These are phyloP conservation scores for Trypanosoma caninum DNA, from an alignment of 208 protist species.

Conservation along the genomic window DNA sequence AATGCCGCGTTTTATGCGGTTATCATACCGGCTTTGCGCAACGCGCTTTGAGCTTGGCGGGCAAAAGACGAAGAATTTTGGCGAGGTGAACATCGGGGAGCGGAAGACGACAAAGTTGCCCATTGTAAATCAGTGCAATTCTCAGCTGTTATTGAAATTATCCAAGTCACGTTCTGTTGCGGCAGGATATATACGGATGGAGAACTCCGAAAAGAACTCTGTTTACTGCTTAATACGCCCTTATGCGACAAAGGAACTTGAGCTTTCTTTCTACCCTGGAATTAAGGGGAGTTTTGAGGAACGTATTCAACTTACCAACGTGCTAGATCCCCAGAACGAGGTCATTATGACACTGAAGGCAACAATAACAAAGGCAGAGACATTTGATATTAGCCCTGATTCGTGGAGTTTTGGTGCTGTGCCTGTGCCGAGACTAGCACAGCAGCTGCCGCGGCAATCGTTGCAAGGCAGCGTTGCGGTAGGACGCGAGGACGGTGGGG, in stretches of 20 bases:
- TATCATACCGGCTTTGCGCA: slow-evolving; percentile 76
- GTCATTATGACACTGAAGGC: slow-evolving; percentile 76
- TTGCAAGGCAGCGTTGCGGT: neutral
- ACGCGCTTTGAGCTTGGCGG: slow-evolving; percentile 68
- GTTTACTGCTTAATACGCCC: slow-evolving; percentile 70
- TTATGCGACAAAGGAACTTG: slow-evolving; percentile 76
- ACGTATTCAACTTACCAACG: slow-evolving; percentile 65
- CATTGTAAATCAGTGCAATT: slow-evolving; percentile 78
- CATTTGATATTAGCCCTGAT: slow-evolving; percentile 83
- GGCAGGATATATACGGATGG: slow-evolving; percentile 80
- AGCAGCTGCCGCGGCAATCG: slow-evolving; percentile 10
- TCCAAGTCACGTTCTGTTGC: slow-evolving; percentile 82
- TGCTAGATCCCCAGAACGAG: slow-evolving; percentile 65
- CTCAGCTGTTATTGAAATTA: slow-evolving; percentile 57
- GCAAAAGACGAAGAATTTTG: slow-evolving; percentile 87
- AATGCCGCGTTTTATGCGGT: slow-evolving; percentile 70
- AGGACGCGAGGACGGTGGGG: neutral
- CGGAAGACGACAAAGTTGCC: slow-evolving; percentile 78
- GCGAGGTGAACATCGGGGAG: slow-evolving; percentile 84
- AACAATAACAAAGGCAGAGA: slow-evolving; percentile 79
- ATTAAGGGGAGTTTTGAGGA: slow-evolving; percentile 82
- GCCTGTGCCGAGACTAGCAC: slow-evolving; percentile 40
- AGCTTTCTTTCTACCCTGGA: slow-evolving; percentile 78
- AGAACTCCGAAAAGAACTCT: slow-evolving; percentile 59
- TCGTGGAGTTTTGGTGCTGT: slow-evolving; percentile 77